Base-by-base conservation (phyloP, 352 stramenopile species). In the Phytophthora sojae region DNA sequence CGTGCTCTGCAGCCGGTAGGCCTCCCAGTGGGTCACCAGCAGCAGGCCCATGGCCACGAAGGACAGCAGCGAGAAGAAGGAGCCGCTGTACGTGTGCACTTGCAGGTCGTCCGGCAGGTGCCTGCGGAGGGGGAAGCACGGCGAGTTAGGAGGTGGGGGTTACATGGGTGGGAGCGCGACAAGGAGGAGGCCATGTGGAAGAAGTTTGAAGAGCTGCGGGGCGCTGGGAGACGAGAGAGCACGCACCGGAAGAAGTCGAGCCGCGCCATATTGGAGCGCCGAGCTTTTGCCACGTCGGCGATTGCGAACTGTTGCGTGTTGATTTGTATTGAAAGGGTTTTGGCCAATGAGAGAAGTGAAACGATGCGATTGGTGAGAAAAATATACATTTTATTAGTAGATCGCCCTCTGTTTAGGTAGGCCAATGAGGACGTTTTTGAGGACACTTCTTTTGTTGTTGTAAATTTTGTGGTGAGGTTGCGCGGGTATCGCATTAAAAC, bases 81-180 rank as follows among this genome's bases (percentile, higher is more conserved):
- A 73, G 47, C 85, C 83, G 39, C 75, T 87, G 57, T 67, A 77
- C 44, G 75, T 92, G 64, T 73, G 78, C 51, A 91, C 80, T 74
- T 90, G 77, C 19, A 94, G 72, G 64, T 94, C 86, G 49, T 94
- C 86, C n/a, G 86, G 86, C 51, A 94, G 71, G 71, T 91, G 90
- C 52, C 86, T 94, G 32, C 25, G 3, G 39, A 67, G 55, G 26
- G 35, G 35, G 35, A 32, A 32, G 6, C 5, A 64, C 14, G 14
- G 4, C n/a, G 67, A 72, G 50, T 76, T 61, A 30, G 67, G 30
- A 57, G 8, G 49, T 30, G 49, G 51, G 45, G 45, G 11, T 68
- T 67, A 66, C 32, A 60, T 25, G 57, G 21, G 23, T 1, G 53
- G 14, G n/a, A 71, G 45, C 47, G 63, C 23, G 55, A 67, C 32